These are phyloP conservation scores for Diplotaxis tenuifolia DNA, from an alignment of 345 rosid genomes.

Conservation along the genomic window DNA sequence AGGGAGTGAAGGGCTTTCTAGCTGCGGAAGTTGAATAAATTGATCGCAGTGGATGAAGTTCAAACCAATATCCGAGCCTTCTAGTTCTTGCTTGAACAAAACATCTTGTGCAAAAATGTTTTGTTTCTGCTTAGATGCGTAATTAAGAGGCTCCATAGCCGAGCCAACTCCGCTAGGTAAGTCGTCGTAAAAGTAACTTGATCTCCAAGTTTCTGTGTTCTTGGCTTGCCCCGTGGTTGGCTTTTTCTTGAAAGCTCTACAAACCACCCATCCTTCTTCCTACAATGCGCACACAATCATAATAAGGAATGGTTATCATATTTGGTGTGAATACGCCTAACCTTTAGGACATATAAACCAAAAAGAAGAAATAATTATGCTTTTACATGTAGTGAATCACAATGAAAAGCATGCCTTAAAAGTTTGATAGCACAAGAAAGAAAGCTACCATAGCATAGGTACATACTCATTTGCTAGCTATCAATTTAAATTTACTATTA, in stretches of 20 bases:
- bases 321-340: slow-evolving; percentile 42
- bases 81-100: slow-evolving; percentile 75
- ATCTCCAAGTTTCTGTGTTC: slow-evolving; percentile 63
- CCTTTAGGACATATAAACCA: slow-evolving; percentile 20
- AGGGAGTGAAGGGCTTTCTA: slow-evolving; percentile 79
- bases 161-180: slow-evolving; percentile 52
- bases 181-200: slow-evolving; percentile 66
- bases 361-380: slow-evolving; percentile 48
- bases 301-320: background rate
- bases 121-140: slow-evolving; percentile 49
- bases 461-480: slow-evolving; percentile 30
- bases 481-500: background rate
- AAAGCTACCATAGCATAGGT: slow-evolving; percentile 33
- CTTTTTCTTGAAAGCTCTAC: slow-evolving; percentile 91
- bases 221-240: slow-evolving; percentile 50
- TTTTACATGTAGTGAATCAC: slow-evolving; percentile 43
- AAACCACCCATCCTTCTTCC: slow-evolving; percentile 99
- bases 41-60: slow-evolving; percentile 53
- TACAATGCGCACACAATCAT: slow-evolving; percentile 34
- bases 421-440: slow-evolving; percentile 33
- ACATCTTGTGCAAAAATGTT: slow-evolving; percentile 45
- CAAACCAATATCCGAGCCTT: slow-evolving; percentile 48
- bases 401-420: slow-evolving; percentile 49
- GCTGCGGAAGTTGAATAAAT: slow-evolving; percentile 84
- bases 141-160: slow-evolving; percentile 50